Evolutionary conservation across 2,329 filamentous ascomycete genomes (phyloP).

Genomic region (Fusarium mexicanum): DNA sequence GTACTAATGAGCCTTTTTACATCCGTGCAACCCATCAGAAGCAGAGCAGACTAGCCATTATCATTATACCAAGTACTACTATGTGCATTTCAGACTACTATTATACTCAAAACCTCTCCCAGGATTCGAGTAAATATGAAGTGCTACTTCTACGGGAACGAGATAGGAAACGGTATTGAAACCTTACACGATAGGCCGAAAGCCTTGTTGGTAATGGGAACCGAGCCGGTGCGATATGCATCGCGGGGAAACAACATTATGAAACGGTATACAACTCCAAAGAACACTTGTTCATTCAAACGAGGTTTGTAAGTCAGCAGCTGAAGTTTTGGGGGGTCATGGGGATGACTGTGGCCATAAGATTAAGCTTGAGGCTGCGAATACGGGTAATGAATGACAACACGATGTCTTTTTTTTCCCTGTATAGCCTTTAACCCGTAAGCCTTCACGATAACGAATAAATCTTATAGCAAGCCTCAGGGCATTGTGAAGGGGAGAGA

Average conservation of each 20-base stretch:
- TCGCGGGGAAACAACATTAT: not conserved
- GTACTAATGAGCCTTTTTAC: accelerated
- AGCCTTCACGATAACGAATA: too few species aligned
- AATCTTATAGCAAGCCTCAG: too few species aligned
- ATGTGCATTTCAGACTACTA: accelerated
- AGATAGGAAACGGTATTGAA: not conserved
- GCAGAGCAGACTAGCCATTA: too few species aligned
- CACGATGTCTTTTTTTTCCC: too few species aligned
- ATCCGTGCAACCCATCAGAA: accelerated
- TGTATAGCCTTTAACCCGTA: accelerated
- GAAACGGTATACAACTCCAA: not conserved
- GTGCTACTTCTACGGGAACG: not conserved
- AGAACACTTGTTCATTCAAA: not conserved
- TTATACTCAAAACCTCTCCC: accelerated
- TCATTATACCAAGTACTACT: accelerated
- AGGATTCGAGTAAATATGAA: accelerated
- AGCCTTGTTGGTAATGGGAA: not conserved
- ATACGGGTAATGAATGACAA: too few species aligned
- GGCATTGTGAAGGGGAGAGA: accelerated
- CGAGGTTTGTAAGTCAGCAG: accelerated
- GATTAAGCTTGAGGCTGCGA: too few species aligned
- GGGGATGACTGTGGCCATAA: too few species aligned
- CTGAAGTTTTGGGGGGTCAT: too few species aligned
- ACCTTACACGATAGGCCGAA: not conserved
- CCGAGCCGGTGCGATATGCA: not conserved